Percentiles rank a stretch among this genome's conserved stretches.
These are phyloP conservation scores for Cercospora sojina DNA, from an alignment of 2,329 filamentous ascomycete genomes.

Conservation along the genomic window DNA sequence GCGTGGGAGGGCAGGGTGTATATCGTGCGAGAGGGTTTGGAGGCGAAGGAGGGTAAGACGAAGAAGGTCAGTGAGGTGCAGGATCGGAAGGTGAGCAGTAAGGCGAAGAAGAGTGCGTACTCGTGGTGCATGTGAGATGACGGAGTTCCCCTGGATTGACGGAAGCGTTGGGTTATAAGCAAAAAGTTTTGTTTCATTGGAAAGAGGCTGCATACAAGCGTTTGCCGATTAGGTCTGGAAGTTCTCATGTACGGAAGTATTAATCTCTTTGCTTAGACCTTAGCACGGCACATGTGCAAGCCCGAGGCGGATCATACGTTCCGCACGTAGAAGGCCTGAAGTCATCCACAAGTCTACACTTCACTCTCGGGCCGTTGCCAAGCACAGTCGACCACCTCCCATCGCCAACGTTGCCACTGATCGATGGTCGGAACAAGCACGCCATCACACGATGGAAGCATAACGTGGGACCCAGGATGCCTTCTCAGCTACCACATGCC, in stretches of 20 bases:
- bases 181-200: background rate
- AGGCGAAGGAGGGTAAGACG: background rate
- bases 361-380: background rate
- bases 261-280: background rate
- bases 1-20: conserved; percentile 43
- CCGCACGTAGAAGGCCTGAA: background rate
- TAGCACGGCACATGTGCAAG: background rate
- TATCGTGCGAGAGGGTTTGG: conserved; percentile 27
- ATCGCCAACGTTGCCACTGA: background rate
- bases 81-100: conserved; percentile 7
- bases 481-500: background rate
- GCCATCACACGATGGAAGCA: background rate
- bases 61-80: conserved; percentile 18
- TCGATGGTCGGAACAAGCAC: background rate
- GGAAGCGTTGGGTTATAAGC: background rate
- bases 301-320: background rate
- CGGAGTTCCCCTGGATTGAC: background rate
- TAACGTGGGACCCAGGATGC: background rate
- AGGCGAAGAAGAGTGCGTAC: background rate
- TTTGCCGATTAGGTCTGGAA: background rate
- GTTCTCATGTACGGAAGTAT: background rate
- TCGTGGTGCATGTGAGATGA: background rate
- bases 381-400: background rate
- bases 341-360: background rate
- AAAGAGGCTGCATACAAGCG: background rate